Evolutionary conservation across 2,329 filamentous ascomycete genomes (phyloP).

Genomic region (Colletotrichum endophyticum): DNA sequence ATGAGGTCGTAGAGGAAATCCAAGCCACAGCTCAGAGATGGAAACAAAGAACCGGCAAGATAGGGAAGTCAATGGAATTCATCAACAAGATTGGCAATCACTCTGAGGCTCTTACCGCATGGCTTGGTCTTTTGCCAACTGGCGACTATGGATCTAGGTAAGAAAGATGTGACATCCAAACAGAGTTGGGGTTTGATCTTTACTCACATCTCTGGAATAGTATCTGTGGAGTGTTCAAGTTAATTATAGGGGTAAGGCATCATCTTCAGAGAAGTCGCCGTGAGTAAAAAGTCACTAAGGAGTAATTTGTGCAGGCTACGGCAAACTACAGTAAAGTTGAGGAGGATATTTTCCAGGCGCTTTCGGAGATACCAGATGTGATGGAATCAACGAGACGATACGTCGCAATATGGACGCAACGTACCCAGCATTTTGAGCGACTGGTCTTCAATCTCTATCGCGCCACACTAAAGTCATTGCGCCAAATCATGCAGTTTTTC

Average conservation of each 20-base stretch:
- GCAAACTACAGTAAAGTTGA: not conserved
- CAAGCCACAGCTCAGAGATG: not conserved
- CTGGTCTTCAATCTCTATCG: slow-evolving; percentile 11
- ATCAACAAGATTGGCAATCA: slow-evolving; percentile 5
- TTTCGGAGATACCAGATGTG: slow-evolving; percentile 5
- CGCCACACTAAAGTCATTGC: not conserved
- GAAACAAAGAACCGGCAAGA: not conserved
- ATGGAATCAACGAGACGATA: slow-evolving; percentile 13
- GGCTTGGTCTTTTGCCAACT: not conserved
- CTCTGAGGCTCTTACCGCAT: not conserved
- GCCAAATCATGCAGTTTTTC: slow-evolving; percentile 21
- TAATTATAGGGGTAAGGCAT: not conserved
- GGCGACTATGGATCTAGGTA: slow-evolving; percentile 4
- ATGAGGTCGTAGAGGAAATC: not conserved
- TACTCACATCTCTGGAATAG: not conserved
- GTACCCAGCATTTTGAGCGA: slow-evolving; percentile 10
- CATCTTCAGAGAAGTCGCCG: not conserved
- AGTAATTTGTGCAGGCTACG: not conserved
- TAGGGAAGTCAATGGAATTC: not conserved
- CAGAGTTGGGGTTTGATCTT: not conserved
- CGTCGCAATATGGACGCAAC: not conserved
- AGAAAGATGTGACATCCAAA: not conserved
- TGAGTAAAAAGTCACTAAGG: accelerated
- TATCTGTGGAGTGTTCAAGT: not conserved
- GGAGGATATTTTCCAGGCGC: slow-evolving; percentile 1